phyloP scores from a whole-genome alignment of 495 filamentous ascomycete genomes.

The Pyronema domesticum region DNA sequence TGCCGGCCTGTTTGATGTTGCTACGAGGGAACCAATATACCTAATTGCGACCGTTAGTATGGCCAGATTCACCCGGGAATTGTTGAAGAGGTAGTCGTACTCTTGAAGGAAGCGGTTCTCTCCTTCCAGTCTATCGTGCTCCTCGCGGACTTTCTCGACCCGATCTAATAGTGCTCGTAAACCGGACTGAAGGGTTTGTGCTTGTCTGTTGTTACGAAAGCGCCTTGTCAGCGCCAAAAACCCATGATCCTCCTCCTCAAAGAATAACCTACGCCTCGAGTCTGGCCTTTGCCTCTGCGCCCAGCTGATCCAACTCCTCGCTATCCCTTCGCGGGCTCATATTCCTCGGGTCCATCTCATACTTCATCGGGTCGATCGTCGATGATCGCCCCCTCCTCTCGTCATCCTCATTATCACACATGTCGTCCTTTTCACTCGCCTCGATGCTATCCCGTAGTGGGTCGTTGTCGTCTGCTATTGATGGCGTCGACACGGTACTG shows the following conservation, averaged over 20 bases:
- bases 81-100: conserved; percentile 36
- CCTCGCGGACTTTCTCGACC: conserved; percentile 81
- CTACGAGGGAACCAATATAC: conserved; percentile 62
- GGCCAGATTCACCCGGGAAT: background rate
- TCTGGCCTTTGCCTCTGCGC: conserved; percentile 54
- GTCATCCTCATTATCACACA: conserved; percentile 14
- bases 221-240: conserved; percentile 10
- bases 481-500: conserved; percentile 20
- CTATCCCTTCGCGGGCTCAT: conserved; percentile 90
- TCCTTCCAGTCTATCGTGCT: conserved; percentile 84
- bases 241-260: background rate
- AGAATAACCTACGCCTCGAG: conserved; percentile 36
- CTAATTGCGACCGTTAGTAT: conserved; percentile 19
- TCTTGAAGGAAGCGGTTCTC: conserved; percentile 91
- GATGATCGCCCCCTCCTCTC: conserved; percentile 21
- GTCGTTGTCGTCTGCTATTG: conserved; percentile 21
- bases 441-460: conserved; percentile 11
- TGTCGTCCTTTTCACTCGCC: conserved; percentile 4
- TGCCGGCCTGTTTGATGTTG: conserved; percentile 48
- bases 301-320: conserved; percentile 70
- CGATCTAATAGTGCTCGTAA: conserved; percentile 74
- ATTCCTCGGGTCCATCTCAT: conserved; percentile 67
- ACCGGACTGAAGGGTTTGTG: conserved; percentile 69
- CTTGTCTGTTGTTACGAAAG: conserved; percentile 42
- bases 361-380: conserved; percentile 14